These are phyloP conservation scores for Gossypioides kirkii DNA, from an alignment of 345 rosid genomes.

Conservation along the genomic window DNA sequence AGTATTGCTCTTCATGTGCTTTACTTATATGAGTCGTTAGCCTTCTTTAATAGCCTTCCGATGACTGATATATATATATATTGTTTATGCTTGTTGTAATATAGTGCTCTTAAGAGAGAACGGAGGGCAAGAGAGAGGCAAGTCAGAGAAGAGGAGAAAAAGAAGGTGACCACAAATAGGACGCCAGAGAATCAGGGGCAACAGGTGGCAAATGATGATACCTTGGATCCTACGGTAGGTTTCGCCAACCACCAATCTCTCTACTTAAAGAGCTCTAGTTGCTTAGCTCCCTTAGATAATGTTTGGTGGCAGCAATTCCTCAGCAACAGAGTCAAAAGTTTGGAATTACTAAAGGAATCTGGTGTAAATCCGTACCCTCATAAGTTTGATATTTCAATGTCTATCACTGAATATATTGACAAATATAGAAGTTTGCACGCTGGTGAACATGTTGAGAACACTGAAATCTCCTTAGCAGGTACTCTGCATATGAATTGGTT, in stretches of 20 bases:
- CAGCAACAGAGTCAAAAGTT: not conserved
- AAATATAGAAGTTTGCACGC: not conserved
- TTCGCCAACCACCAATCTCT: not conserved
- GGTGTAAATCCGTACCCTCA: conserved; percentile 4
- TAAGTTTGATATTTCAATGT: not conserved
- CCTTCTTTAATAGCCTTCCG: not conserved
- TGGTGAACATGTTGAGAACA: not conserved
- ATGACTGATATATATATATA: not conserved
- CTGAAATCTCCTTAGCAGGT: conserved; percentile 11
- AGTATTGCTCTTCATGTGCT: not conserved
- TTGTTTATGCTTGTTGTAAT: no score
- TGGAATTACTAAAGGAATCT: not conserved
- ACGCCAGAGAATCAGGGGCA: not conserved
- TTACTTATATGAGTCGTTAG: not conserved
- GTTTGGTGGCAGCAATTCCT: conserved; percentile 6
- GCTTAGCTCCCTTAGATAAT: not conserved
- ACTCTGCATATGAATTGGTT: not conserved
- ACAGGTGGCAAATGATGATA: not conserved
- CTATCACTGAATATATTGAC: not conserved
- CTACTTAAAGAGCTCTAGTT: not conserved
- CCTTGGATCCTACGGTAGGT: not conserved
- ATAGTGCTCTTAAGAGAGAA: conserved; percentile 4
- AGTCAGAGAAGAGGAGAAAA: not conserved
- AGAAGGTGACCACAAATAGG: not conserved
- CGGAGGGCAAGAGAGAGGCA: not conserved